Conservation (phyloP, 1,284 basidiomycete genomes). For the Microbotryomycetes sp. region DNA sequence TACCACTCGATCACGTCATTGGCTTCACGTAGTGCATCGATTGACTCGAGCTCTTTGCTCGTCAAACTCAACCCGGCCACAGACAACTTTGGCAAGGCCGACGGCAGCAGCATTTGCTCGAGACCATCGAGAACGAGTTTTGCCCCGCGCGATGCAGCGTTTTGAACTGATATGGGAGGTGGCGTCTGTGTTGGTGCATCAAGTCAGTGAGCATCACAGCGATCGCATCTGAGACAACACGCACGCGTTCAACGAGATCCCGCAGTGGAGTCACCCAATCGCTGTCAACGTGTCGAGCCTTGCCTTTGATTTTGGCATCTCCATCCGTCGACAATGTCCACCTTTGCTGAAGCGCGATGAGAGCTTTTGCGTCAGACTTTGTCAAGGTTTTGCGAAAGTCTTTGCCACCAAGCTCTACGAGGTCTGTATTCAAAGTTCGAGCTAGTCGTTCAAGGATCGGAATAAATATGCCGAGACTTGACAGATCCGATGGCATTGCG, state of each 20-base stretch:
- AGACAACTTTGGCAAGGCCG: conserved; percentile 13
- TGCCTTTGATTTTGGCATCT: conserved; percentile 11
- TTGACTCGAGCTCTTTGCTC: not conserved
- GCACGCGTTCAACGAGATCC: conserved; percentile 2
- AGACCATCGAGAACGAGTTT: conserved; percentile 12
- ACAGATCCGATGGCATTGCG: not conserved
- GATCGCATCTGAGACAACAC: not conserved
- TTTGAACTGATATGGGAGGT: not conserved
- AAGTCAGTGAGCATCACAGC: too few species aligned
- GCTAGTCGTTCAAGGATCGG: conserved; percentile 3
- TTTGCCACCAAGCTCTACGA: not conserved
- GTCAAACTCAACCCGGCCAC: conserved; percentile 10
- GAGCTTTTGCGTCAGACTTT: conserved; percentile 22
- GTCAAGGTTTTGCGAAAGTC: not conserved
- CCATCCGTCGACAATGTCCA: conserved; percentile 8
- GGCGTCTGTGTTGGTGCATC: too few species aligned
- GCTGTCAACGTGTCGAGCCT: not conserved
- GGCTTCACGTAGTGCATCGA: not conserved
- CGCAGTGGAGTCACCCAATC: conserved; percentile 7
- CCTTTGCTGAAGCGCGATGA: conserved; percentile 14
- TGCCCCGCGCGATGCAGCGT: not conserved
- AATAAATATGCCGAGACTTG: not conserved
- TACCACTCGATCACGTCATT: conserved; percentile 15
- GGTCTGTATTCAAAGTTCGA: not conserved
- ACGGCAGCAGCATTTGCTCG: conserved; percentile 19